Percentiles rank a stretch among this genome's conserved stretches.
phyloP scores from a whole-genome alignment of 768 basidiomycete species.

The Daedaleopsis nitida region DNA sequence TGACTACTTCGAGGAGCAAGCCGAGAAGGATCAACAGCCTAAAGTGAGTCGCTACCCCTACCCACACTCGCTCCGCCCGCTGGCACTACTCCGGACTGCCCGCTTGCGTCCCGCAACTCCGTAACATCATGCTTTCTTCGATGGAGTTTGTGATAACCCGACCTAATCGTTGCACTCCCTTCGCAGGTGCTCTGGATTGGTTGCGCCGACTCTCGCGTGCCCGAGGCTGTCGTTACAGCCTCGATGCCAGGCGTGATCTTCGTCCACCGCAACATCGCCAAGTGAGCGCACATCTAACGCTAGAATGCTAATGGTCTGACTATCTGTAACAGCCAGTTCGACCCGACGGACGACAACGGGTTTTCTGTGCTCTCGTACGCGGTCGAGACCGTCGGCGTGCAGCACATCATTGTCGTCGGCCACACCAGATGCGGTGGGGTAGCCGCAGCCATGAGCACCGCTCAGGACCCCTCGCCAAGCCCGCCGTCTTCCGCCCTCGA shows the following conservation, averaged over 20 bases:
- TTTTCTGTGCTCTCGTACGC: constrained; percentile 77
- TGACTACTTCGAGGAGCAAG: background rate
- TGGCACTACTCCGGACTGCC: too few species aligned
- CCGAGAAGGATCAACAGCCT: background rate
- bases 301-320: too few species aligned
- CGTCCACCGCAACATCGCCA: constrained; percentile 85
- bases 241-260: constrained; percentile 80
- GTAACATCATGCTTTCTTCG: too few species aligned
- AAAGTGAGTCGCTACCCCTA: background rate
- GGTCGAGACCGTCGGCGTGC: constrained; percentile 65
- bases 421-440: constrained; percentile 86
- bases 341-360: constrained; percentile 68
- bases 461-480: constrained; percentile 25
- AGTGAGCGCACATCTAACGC: constrained; percentile 47
- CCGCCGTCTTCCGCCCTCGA: constrained; percentile 42
- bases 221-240: constrained; percentile 72
- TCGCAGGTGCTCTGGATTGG: constrained; percentile 60
- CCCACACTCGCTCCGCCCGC: background rate
- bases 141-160: background rate
- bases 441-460: constrained; percentile 37
- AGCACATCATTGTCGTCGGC: constrained; percentile 84
- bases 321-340: constrained; percentile 84
- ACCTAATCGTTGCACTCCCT: background rate
- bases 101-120: too few species aligned
- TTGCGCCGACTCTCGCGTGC: constrained; percentile 84